A percentile compares a stretch with the other conserved stretches of the same genome.
phyloP scores from a whole-genome alignment of 345 rosid genomes.

The Syzygium jambos region DNA sequence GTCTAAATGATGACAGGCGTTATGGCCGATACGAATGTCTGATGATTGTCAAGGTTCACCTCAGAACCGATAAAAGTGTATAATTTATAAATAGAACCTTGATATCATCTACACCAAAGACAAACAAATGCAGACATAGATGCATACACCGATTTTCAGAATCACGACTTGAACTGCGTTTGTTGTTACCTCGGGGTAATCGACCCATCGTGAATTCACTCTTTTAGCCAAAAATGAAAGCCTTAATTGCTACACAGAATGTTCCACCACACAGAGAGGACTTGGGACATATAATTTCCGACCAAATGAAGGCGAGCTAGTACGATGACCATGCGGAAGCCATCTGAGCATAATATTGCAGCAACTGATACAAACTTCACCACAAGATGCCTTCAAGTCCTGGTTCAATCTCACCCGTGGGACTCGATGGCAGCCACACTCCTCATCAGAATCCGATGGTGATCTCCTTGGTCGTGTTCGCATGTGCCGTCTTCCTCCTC shows the following conservation, averaged over 20 bases:
- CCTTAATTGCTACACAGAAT: background rate
- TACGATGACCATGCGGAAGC: background rate
- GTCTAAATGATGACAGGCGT: background rate
- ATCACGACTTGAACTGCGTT: background rate
- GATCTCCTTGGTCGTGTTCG: background rate
- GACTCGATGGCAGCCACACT: background rate
- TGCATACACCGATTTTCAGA: background rate
- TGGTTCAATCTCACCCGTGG: background rate
- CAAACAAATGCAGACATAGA: background rate
- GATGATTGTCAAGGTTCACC: background rate
- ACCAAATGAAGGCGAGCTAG: background rate
- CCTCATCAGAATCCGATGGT: background rate
- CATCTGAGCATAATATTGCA: background rate
- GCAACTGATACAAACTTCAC: background rate
- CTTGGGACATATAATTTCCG: background rate
- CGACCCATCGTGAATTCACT: background rate
- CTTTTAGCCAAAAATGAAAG: background rate
- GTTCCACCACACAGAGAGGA: background rate
- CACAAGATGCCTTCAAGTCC: background rate
- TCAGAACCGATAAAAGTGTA: background rate
- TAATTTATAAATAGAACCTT: background rate
- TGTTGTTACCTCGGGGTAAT: background rate
- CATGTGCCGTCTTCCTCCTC: conserved; percentile 3
- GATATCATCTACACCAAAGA: background rate
- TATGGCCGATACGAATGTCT: background rate